Percentiles rank a stretch among this genome's conserved stretches.
Conservation (phyloP, 331 rosid species). For the Quercus phellos region DNA sequence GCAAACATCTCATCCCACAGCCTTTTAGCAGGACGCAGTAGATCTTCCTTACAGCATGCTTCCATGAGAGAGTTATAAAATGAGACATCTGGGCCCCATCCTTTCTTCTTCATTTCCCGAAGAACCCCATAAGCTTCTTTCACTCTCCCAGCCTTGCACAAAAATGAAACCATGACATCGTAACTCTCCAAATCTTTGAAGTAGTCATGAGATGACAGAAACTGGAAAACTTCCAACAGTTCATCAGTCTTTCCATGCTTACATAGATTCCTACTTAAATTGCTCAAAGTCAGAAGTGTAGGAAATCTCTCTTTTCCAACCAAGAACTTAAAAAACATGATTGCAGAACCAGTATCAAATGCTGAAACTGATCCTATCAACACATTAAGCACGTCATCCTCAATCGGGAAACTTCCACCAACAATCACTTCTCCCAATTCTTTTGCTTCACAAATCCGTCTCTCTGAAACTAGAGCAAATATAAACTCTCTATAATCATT, state of each 20-base stretch:
- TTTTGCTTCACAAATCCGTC: constrained; percentile 51
- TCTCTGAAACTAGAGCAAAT: constrained; percentile 53
- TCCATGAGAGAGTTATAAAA: constrained; percentile 76
- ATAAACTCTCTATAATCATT: constrained; percentile 61
- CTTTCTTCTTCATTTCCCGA: constrained; percentile 76
- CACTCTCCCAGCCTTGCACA: constrained; percentile 74
- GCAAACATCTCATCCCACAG: constrained; percentile 99
- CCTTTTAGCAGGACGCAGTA: constrained; percentile 75
- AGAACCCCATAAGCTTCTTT: constrained; percentile 72
- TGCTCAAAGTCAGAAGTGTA: constrained; percentile 47
- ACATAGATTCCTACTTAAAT: constrained; percentile 60
- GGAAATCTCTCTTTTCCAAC: constrained; percentile 67
- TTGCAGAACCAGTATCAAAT: constrained; percentile 51
- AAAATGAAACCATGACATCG: constrained; percentile 61
- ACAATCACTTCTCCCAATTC: constrained; percentile 73
- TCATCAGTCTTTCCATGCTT: constrained; percentile 53
- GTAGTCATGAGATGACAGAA: constrained; percentile 40
- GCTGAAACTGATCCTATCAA: constrained; percentile 67
- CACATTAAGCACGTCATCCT: constrained; percentile 69
- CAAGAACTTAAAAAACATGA: constrained; percentile 59
- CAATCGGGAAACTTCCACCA: constrained; percentile 61
- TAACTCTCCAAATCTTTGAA: constrained; percentile 65
- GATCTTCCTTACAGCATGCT: constrained; percentile 81
- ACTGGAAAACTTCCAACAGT: constrained; percentile 53
- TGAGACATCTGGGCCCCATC: constrained; percentile 48